phyloP scores from a whole-genome alignment of 2,329 filamentous ascomycete genomes.

The Penicillium rolfsii region DNA sequence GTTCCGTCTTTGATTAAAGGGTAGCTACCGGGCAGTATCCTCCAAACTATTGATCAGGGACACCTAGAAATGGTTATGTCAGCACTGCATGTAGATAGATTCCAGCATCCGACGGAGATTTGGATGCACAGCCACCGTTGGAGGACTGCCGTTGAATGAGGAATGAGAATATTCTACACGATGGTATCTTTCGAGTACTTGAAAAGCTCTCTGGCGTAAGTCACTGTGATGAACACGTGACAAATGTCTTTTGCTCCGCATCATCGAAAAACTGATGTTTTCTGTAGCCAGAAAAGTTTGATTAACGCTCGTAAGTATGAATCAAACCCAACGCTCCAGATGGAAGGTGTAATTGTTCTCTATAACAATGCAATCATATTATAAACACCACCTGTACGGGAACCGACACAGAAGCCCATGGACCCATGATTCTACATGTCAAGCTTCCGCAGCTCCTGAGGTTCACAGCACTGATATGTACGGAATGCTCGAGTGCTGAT shows the following conservation, averaged over 20 bases:
- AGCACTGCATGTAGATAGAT: not conserved
- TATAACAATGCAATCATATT: not conserved
- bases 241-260: too few relatives aligned
- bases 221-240: not conserved
- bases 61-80: not conserved
- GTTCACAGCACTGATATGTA: conserved; percentile 7
- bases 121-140: not conserved
- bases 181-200: too few relatives aligned
- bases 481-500: conserved; percentile 8
- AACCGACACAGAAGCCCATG: not conserved
- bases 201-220: not conserved
- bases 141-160: not conserved
- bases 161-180: too few relatives aligned
- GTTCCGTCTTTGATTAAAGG: not conserved
- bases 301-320: conserved; percentile 25
- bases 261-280: conserved; percentile 32
- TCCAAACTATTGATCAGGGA: not conserved
- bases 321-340: conserved; percentile 42
- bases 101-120: not conserved
- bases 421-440: not conserved
- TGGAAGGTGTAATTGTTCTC: not conserved
- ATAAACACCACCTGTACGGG: not conserved
- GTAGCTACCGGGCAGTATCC: not conserved
- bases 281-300: conserved; percentile 32
- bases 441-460: conserved; percentile 5